Base-by-base conservation (phyloP, 2,329 filamentous ascomycete genomes). In the Tolypocladium pustulatum region DNA sequence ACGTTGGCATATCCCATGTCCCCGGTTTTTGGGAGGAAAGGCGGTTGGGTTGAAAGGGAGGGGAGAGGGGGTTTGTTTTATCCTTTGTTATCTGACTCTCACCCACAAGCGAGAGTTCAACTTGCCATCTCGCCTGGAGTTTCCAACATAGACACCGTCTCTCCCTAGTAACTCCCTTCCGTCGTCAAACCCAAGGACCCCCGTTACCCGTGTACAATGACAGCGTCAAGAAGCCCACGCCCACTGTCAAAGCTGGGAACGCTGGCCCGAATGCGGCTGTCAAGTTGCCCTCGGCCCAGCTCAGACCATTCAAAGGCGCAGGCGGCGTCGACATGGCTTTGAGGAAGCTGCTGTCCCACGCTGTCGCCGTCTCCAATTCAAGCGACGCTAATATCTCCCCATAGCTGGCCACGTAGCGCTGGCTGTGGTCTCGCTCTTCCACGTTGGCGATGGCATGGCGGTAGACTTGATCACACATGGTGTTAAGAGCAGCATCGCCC, bases 361-460 rank as follows among this genome's bases (percentile, higher is more conserved):
- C 46, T 6, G 27, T 51, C 17, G 25, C 27, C 15, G 3, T 9
- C 17, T 32, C 27, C 46, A 15, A 51, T 12, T 51, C 27, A 7
- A 51, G 46, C 25, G 46, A 51, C 27, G 25, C 46, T 17, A 32
- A 1, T 4, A 51, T 32, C 17, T 51, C 46, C 8, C 7, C 17
- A 27, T 51, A 51, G 27, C 15, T 51, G 46, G 46, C 46, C 46
- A 51, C 46, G 46, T 51, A 51, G 8, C 46, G 46, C 46, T 12
- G 25, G 27, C 17, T 9, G 46, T 12, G 15, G 65, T 56, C 66
- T 65, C 67, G 9, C 52, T 25, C 20, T n/a, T 54, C 52, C 32
- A 27, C 52, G 52, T 54, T 54, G 20, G 52, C 52, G 36, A 54
- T 32, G 32, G 52, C 52, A 8, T 37, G 32, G 52, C 15, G 32